These are phyloP conservation scores for Aphanomyces cochlioides DNA, from an alignment of 352 stramenopile species.

Conservation along the genomic window DNA sequence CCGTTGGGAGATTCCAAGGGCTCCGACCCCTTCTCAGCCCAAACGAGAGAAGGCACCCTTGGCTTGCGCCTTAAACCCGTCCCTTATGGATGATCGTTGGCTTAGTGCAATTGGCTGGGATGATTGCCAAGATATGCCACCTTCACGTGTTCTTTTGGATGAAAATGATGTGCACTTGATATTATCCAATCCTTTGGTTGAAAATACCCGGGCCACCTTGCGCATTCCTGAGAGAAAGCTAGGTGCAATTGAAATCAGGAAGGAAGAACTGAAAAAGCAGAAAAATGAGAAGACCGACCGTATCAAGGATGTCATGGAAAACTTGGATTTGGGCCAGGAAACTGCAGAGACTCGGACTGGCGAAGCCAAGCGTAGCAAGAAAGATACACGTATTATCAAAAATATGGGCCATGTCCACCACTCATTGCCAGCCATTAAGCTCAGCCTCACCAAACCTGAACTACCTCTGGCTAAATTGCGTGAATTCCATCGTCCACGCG, in stretches of 20 bases:
- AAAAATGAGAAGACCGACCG: conserved; percentile 71
- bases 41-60: not conserved
- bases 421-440: conserved; percentile 82
- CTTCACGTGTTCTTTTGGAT: conserved; percentile 76
- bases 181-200: conserved; percentile 69
- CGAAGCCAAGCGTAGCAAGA: conserved; percentile 63
- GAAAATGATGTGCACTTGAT: conserved; percentile 79
- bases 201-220: conserved; percentile 73
- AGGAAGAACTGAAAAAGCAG: conserved; percentile 72
- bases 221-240: conserved; percentile 80
- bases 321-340: conserved; percentile 73
- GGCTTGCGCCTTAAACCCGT: conserved; percentile 61
- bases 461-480: conserved; percentile 75
- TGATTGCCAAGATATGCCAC: conserved; percentile 71
- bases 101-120: conserved; percentile 76
- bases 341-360: conserved; percentile 58
- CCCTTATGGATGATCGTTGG: conserved; percentile 68
- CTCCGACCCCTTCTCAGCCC: not conserved
- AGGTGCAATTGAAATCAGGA: conserved; percentile 63
- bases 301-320: conserved; percentile 77
- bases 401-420: conserved; percentile 83
- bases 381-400: conserved; percentile 80
- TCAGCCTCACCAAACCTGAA: conserved; percentile 81
- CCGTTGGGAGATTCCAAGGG: conserved; percentile 54
- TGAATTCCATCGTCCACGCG: conserved; percentile 75